Percentiles rank a stretch among this genome's conserved stretches.
phyloP scores from a whole-genome alignment of 2,329 filamentous ascomycete genomes.

The Tolypocladium inflatum region DNA sequence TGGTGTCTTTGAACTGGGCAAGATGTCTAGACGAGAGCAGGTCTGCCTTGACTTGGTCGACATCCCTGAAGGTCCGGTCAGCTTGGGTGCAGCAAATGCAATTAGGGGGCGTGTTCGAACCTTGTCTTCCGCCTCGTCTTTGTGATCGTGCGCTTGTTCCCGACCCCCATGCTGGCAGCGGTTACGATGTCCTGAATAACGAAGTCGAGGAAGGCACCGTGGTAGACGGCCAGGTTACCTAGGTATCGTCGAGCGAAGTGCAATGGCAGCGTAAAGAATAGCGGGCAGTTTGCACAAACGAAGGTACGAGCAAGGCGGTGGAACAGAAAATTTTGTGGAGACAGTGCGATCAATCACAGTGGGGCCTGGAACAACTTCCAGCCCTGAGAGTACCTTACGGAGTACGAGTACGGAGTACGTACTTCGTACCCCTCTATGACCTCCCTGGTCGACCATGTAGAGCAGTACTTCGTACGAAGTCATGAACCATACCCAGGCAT shows the following conservation, averaged over 20 bases:
- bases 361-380: too few relatives aligned
- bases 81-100: background rate
- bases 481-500: too few relatives aligned
- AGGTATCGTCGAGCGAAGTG: background rate
- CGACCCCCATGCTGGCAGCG: conserved; percentile 52
- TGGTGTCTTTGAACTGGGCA: conserved; percentile 65
- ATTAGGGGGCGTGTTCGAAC: conserved; percentile 27
- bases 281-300: background rate
- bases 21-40: conserved; percentile 72
- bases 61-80: conserved; percentile 51
- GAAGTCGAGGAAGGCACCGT: background rate
- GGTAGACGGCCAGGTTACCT: background rate
- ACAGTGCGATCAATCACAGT: background rate
- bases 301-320: too few relatives aligned
- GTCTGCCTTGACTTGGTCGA: conserved; percentile 88
- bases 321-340: background rate
- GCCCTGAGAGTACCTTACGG: too few relatives aligned
- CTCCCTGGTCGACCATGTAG: too few relatives aligned
- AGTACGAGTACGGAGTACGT: too few relatives aligned
- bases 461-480: too few relatives aligned
- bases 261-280: background rate
- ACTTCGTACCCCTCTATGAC: too few relatives aligned
- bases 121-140: conserved; percentile 67
- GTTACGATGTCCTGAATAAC: background rate
- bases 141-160: conserved; percentile 55